A percentile compares a stretch with the other conserved stretches of the same genome.
These are phyloP conservation scores for Fusarium fujikuroi DNA, from an alignment of 2,329 filamentous ascomycete genomes.

Conservation along the genomic window DNA sequence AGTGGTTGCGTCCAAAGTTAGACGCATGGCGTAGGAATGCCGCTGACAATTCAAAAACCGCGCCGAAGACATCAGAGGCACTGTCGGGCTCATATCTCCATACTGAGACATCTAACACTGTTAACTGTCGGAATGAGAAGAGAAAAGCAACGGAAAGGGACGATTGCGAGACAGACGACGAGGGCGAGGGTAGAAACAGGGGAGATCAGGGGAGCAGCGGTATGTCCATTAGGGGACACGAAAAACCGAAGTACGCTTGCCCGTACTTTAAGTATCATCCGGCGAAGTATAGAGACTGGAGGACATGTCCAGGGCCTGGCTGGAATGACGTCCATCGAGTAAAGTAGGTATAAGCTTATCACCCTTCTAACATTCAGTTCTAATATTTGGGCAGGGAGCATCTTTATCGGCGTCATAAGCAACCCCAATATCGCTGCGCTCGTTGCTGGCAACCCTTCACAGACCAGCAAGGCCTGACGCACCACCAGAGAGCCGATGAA, in stretches of 20 bases:
- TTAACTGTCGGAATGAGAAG: not conserved
- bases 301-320: not conserved
- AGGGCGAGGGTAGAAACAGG: not conserved
- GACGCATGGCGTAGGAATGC: not conserved
- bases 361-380: accelerated
- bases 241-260: not conserved
- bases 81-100: accelerated
- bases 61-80: not conserved
- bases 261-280: not conserved
- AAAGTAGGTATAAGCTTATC: not conserved
- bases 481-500: not conserved
- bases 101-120: accelerated
- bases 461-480: accelerated
- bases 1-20: not conserved
- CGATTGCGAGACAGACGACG: not conserved
- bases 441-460: not conserved
- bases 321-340: not conserved
- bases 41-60: not conserved
- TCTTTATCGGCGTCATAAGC: not conserved
- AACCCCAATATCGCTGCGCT: not conserved
- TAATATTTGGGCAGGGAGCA: not conserved
- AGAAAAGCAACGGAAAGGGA: not conserved
- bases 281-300: not conserved
- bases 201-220: accelerated
- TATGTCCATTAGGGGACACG: accelerated